These are phyloP conservation scores for Petunia hybrid DNA, from an alignment of 305 asterid genomes.

Conservation along the genomic window DNA sequence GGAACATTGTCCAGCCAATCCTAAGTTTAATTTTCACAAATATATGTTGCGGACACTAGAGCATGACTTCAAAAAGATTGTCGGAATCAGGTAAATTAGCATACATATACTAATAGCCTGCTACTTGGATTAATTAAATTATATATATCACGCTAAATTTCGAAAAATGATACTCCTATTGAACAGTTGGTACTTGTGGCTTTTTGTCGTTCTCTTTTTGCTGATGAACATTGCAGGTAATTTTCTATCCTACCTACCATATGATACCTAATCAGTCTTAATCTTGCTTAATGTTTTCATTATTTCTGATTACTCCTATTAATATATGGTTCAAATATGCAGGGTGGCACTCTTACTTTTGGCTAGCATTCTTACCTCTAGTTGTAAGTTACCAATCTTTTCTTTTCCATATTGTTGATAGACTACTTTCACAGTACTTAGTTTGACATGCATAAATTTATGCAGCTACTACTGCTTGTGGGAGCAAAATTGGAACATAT, in stretches of 20 bases:
- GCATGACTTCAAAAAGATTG: conserved; percentile 77
- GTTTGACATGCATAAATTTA: neutral
- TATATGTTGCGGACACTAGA: conserved; percentile 80
- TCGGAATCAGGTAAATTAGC: conserved; percentile 73
- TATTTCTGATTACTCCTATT: neutral
- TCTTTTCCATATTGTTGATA: neutral
- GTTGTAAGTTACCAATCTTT: conserved; percentile 52
- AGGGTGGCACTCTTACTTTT: conserved; percentile 96
- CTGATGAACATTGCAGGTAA: conserved; percentile 81
- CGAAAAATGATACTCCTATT: conserved; percentile 31
- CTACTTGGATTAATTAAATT: neutral
- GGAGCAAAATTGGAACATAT: conserved; percentile 93
- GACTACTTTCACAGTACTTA: neutral
- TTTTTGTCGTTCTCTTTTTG: conserved; percentile 81
- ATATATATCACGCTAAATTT: conserved; percentile 24
- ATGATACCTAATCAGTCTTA: neutral
- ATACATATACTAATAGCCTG: neutral
- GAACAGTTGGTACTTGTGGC: conserved; percentile 89
- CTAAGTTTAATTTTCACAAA: conserved; percentile 66
- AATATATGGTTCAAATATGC: conserved; percentile 41
- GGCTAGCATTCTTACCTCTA: conserved; percentile 89
- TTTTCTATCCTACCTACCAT: neutral
- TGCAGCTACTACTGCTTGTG: conserved; percentile 76
- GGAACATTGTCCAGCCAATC: conserved; percentile 66
- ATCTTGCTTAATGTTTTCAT: neutral